Evolutionary conservation across 352 stramenopile species (phyloP).

Genomic region (Phytophthora quininea): DNA sequence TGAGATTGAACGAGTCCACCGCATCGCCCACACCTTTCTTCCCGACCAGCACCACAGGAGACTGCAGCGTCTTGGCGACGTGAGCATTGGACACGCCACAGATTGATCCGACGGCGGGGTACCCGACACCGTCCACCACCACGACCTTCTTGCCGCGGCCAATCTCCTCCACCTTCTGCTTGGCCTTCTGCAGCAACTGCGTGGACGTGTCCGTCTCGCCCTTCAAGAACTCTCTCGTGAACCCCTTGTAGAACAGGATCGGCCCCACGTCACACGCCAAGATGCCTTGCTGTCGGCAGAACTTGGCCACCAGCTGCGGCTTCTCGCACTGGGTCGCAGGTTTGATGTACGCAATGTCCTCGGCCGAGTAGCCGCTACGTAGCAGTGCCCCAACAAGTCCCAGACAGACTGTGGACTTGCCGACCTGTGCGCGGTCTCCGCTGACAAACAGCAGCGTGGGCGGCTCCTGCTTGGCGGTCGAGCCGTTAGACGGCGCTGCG

Average conservation of each 20-base stretch:
- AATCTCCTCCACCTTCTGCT: constrained; percentile 89
- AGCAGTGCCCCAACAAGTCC: constrained; percentile 93
- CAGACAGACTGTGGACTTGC: constrained; percentile 97
- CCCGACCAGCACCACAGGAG: constrained; percentile 94
- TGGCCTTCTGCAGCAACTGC: constrained; percentile 87
- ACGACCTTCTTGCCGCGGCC: constrained; percentile 29
- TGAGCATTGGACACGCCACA: constrained; percentile 79
- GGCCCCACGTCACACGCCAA: constrained; percentile 90
- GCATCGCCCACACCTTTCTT: constrained; percentile 96
- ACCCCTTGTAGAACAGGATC: constrained; percentile 97
- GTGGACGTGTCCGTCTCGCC: constrained; percentile 86
- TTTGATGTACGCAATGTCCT: constrained; percentile 98
- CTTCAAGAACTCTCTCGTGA: constrained; percentile 96
- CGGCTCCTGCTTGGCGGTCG: not conserved
- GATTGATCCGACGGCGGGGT: constrained; percentile 90
- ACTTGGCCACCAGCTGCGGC: constrained; percentile 93
- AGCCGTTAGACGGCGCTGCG: not conserved
- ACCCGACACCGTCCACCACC: constrained; percentile 85
- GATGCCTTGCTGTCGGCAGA: constrained; percentile 91
- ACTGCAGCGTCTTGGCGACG: constrained; percentile 64
- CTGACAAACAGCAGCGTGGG: constrained; percentile 76
- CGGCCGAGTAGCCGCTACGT: constrained; percentile 56
- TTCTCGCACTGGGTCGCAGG: constrained; percentile 97
- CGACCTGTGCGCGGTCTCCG: constrained; percentile 90
- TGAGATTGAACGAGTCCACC: constrained; percentile 98